A percentile compares a stretch with the other conserved stretches of the same genome.
Evolutionary conservation across 2,329 filamentous ascomycete genomes (phyloP).

Genomic region (Cladobotryum protrusum): DNA sequence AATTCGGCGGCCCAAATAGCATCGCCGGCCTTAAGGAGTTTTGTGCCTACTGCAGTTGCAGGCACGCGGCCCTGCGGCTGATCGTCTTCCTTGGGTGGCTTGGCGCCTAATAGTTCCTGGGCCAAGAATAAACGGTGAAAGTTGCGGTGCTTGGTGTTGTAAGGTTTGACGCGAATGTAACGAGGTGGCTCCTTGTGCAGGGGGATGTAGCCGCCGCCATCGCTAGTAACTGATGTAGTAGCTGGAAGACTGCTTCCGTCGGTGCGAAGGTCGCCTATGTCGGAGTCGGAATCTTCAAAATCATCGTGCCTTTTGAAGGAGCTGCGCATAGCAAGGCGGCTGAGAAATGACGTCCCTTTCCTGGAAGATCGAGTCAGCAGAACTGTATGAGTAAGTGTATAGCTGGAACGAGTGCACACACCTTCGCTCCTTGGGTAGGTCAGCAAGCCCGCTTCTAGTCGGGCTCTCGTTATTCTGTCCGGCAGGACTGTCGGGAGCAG

Average conservation of each 20-base stretch:
- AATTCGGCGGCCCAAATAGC: conserved; percentile 93
- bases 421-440: conserved; percentile 58
- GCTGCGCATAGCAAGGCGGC: conserved; percentile 65
- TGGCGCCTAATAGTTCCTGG: conserved; percentile 71
- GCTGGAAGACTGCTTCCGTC: conserved; percentile 79
- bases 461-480: conserved; percentile 37
- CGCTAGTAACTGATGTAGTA: conserved; percentile 69
- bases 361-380: conserved; percentile 35
- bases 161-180: conserved; percentile 79
- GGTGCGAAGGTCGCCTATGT: conserved; percentile 59
- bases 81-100: conserved; percentile 27
- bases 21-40: conserved; percentile 42
- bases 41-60: conserved; percentile 34
- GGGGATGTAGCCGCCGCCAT: conserved; percentile 68
- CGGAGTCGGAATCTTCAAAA: conserved; percentile 59
- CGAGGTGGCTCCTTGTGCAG: conserved; percentile 81
- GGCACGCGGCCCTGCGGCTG: conserved; percentile 23
- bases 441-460: conserved; percentile 35
- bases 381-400: no score
- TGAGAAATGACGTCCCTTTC: conserved; percentile 86
- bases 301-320: conserved; percentile 62
- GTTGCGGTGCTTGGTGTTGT: conserved; percentile 73
- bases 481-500: conserved; percentile 35
- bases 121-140: conserved; percentile 88
- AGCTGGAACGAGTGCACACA: conserved; percentile 25